Base-by-base conservation (phyloP, 495 filamentous ascomycete species). In the Tuber calosporum region DNA sequence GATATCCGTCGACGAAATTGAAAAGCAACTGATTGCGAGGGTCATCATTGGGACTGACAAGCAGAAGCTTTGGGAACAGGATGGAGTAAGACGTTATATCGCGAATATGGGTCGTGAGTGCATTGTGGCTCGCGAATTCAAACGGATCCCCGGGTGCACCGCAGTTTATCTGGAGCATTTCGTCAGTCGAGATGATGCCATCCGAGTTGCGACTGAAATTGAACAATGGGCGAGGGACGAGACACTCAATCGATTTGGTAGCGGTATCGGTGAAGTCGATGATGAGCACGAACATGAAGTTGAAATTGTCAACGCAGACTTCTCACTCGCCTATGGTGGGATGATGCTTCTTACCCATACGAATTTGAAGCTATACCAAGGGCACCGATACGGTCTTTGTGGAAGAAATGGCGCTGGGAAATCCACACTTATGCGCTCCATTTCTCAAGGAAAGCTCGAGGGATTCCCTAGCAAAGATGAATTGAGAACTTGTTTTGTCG, bases 311-410 rank as follows among this genome's bases (percentile, higher is more conserved):
- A 97, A 99, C 80, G 93, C 96, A 58, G 90, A 96, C 82, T 99
- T 99, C 86, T 99, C 95, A 26, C 87, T 99, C 20, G 95, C 93
- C 22, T 99, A 99, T 79, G 95, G 95, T 82, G 95, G 96, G 82
- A 98, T 97, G 94, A 90, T 99, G 76, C 86, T 99, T 77, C 88
- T 99, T 30, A 96, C 91, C 20, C 95, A 98, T 85, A 98, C 95
- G 71, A 98, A 97, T 80, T 88, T 99, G 8, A 90, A 92, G 37
- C 88, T 99, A 19, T 86, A 97, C 74, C 96, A 97, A 85, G 95
- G 95, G 74, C 95, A 98, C 83, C 90, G 95, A 34, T 99, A 99
- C 80, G 95, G 95, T 82, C 90, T 99, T 30, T 97, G 93, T 77
- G 95, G 95, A 77, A 90, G 95, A 76, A 99, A 99, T 81, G 95